Evolutionary conservation across 768 basidiomycete genomes (phyloP), one percentile per base, ranked within the genome.

Genomic region (Leccinellum albellum): DNA sequence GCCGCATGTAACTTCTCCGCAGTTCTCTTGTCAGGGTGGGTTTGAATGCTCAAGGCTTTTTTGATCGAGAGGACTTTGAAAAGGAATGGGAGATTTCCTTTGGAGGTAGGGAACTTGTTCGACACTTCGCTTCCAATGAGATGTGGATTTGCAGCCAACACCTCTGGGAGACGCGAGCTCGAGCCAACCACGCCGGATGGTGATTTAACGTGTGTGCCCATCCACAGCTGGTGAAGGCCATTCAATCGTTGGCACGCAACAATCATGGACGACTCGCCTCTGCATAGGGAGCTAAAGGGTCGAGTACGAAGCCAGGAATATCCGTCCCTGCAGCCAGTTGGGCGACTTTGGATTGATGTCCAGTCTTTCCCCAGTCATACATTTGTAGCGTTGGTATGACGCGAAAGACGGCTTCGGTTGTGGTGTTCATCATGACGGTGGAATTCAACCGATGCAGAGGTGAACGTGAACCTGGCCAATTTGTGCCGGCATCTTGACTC

Each of bases 361-460:
- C 96, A 15, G 83, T 75, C 76, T 91, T 94, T 20, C 96, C 96
- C 96, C 96, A 99, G 68, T 94, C 92, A 70, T 98, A 98, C 59
- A 85, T 81, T 70, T 98, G 94, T 1, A 85, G 82, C 7, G 92
- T 95, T 3, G 93, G 91, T 5, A 79, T 64, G 64, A 98, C 81
- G 71, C 87, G 89, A 77, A 97, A 94, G 15, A 93, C 85, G 1
- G 74, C 61, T 32, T 67, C 66, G 12, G 54, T 56, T 23, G 61
- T 51, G 51, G 57, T 61, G 42, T 49, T 62, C 73, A 74, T 74
- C 21, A 71, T 58, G 28, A 24, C 4, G 20, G 46, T 51, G 35
- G 31, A 40, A n/a, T n/a, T n/a, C n/a, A n/a, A 48, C 23, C 3
- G 26, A 45, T 24, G 45, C 6, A 23, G 47, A 53, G 37, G 13